phyloP scores from a whole-genome alignment of 2,329 filamentous ascomycete species.

The Fusarium napiforme region DNA sequence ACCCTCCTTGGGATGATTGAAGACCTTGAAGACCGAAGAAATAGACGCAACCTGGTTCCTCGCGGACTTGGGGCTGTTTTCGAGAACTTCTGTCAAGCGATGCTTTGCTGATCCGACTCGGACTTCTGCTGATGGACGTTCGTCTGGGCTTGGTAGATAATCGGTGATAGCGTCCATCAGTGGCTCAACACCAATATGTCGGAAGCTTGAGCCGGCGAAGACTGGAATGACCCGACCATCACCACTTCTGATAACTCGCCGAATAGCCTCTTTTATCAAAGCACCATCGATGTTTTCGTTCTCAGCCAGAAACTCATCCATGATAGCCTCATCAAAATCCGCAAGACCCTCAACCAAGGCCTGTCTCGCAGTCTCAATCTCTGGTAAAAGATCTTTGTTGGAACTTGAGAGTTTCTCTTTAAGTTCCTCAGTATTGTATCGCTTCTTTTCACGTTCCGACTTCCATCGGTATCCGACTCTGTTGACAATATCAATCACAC shows the following conservation, averaged over 20 bases:
- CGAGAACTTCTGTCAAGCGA: conserved; percentile 52
- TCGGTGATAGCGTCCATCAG: conserved; percentile 89
- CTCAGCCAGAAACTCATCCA: conserved; percentile 84
- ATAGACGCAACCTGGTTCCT: conserved; percentile 57
- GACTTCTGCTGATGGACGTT: conserved; percentile 83
- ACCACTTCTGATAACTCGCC: conserved; percentile 74
- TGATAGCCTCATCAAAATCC: conserved; percentile 86
- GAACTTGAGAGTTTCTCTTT: conserved; percentile 54
- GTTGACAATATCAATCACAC: conserved; percentile 85
- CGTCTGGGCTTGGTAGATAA: conserved; percentile 83
- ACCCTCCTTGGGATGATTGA: conserved; percentile 85
- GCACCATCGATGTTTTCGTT: conserved; percentile 77
- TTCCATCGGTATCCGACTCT: conserved; percentile 80
- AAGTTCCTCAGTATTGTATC: conserved; percentile 46
- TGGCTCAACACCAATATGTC: conserved; percentile 93
- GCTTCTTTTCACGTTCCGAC: conserved; percentile 54
- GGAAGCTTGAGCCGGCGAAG: conserved; percentile 91
- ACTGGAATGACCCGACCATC: conserved; percentile 83
- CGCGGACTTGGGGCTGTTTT: conserved; percentile 51
- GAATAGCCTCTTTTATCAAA: conserved; percentile 78
- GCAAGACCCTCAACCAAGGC: conserved; percentile 85
- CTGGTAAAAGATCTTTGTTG: conserved; percentile 67
- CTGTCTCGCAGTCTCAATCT: conserved; percentile 79
- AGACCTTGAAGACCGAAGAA: conserved; percentile 91
- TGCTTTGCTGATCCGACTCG: conserved; percentile 69